Conservation (phyloP, 2,329 filamentous ascomycete genomes). For the Niveomyces coronatus region DNA sequence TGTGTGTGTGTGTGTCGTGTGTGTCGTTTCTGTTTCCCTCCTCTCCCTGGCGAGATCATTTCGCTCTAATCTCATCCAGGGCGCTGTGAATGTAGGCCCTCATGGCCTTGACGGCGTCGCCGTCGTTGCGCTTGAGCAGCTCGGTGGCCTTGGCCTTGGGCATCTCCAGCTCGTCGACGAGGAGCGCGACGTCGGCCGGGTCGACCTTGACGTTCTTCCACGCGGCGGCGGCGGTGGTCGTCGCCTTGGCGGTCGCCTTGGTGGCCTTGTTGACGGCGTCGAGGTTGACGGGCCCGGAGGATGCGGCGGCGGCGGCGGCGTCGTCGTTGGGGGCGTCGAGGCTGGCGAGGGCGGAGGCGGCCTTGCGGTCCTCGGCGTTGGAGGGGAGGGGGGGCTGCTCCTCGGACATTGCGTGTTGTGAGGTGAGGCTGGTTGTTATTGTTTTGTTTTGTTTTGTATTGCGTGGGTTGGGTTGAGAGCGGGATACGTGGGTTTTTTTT, state of each 20-base stretch:
- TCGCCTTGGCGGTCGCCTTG: slow-evolving; percentile 30
- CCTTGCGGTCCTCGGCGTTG: slow-evolving; percentile 67
- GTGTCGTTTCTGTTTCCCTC: no score
- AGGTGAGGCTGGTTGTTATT: no score
- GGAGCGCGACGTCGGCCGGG: slow-evolving; percentile 54
- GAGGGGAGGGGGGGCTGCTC: slow-evolving; percentile 47
- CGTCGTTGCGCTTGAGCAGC: slow-evolving; percentile 60
- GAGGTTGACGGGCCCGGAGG: slow-evolving; percentile 44
- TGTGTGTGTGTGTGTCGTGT: background rate
- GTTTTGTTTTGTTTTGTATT: no score
- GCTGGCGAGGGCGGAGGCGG: slow-evolving; percentile 60
- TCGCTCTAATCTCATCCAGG: no score
- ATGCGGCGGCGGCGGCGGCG: slow-evolving; percentile 32
- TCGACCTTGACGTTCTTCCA: slow-evolving; percentile 65
- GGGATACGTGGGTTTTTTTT: background rate
- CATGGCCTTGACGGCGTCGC: slow-evolving; percentile 58
- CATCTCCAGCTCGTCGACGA: slow-evolving; percentile 65
- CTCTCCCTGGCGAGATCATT: no score
- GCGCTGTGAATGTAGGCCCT: slow-evolving; percentile 37
- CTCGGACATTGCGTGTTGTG: slow-evolving; percentile 45
- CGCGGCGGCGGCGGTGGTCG: slow-evolving; percentile 11
- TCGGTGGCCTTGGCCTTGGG: slow-evolving; percentile 64
- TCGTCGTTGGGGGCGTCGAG: slow-evolving; percentile 46
- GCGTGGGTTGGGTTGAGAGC: no score
- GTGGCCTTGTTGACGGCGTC: slow-evolving; percentile 65